Percentiles rank a stretch among this genome's conserved stretches.
These are phyloP conservation scores for Limnanthes douglasii DNA, from an alignment of 345 rosid species.

Conservation along the genomic window DNA sequence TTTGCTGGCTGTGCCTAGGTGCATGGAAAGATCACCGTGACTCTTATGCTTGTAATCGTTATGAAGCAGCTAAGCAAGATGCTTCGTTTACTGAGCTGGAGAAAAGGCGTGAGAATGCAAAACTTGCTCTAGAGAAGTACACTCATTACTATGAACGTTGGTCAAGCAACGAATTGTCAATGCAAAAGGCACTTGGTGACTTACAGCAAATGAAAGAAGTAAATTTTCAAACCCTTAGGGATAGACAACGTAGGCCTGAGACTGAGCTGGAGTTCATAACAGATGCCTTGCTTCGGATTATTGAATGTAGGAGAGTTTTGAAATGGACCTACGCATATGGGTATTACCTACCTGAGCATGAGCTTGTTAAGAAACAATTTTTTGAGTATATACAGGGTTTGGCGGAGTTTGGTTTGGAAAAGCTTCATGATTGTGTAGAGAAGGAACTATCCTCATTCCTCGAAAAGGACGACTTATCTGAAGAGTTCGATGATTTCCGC, in stretches of 20 bases:
- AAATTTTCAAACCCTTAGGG: constrained; percentile 49
- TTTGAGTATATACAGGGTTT: constrained; percentile 85
- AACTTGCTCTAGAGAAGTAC: constrained; percentile 17
- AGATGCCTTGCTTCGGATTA: constrained; percentile 91
- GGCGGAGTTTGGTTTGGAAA: no score
- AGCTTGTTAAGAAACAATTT: constrained; percentile 45
- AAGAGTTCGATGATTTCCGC: no score
- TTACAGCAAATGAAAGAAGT: constrained; percentile 9
- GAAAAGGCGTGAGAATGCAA: constrained; percentile 19
- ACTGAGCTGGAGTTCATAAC: constrained; percentile 72
- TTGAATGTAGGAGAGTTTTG: constrained; percentile 83
- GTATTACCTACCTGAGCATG: constrained; percentile 51
- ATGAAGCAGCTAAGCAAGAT: constrained; percentile 77
- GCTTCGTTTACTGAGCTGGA: constrained; percentile 25
- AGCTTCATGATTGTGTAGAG: no score
- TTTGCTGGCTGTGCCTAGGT: constrained; percentile 23
- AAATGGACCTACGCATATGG: constrained; percentile 96
- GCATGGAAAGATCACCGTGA: constrained; percentile 20
- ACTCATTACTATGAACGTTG: constrained; percentile 23
- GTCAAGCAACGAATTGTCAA: constrained; percentile 20
- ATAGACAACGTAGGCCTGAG: constrained; percentile 49
- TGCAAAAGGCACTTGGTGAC: constrained; percentile 13
- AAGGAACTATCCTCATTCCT: no score
- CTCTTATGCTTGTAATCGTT: constrained; percentile 22
- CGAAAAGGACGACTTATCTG: no score